Conservation (phyloP, 1,139 yeast species). For the Protomyces gravidus region DNA sequence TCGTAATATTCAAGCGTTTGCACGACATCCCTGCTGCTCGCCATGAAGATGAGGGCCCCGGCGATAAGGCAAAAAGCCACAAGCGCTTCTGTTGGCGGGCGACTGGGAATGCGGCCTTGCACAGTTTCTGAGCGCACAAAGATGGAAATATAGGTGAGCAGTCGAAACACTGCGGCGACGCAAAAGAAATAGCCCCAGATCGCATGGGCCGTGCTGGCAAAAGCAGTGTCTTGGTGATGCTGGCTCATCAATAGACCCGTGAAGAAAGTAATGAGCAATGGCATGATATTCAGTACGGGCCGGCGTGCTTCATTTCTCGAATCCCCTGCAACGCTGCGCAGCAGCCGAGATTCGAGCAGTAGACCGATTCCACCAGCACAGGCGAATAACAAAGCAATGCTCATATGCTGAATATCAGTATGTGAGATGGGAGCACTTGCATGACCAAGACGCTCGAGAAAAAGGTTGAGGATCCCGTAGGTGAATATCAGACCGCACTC, state of each 20-base stretch:
- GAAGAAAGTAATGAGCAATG: slow-evolving; percentile 88
- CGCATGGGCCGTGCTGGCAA: slow-evolving; percentile 72
- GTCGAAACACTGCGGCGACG: slow-evolving; percentile 70
- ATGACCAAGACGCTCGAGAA: slow-evolving; percentile 79
- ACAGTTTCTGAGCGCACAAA: slow-evolving; percentile 49
- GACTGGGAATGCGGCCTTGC: slow-evolving; percentile 46
- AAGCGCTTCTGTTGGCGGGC: slow-evolving; percentile 80
- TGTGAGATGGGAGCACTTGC: slow-evolving; percentile 78
- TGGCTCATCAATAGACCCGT: slow-evolving; percentile 95
- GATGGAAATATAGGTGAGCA: slow-evolving; percentile 60
- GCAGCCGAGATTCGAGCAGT: slow-evolving; percentile 60
- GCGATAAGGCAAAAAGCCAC: slow-evolving; percentile 71
- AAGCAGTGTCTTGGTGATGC: slow-evolving; percentile 75
- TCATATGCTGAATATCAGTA: slow-evolving; percentile 89
- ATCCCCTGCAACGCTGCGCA: too few species aligned
- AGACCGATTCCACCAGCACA: slow-evolving; percentile 93
- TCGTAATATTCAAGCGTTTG: slow-evolving; percentile 82
- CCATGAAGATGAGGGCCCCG: slow-evolving; percentile 91
- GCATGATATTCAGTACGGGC: slow-evolving; percentile 68
- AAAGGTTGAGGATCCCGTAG: slow-evolving; percentile 83
- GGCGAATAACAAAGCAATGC: slow-evolving; percentile 88
- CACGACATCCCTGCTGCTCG: slow-evolving; percentile 79
- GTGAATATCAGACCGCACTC: slow-evolving; percentile 75
- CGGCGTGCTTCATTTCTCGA: slow-evolving; percentile 22
- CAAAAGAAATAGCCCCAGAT: slow-evolving; percentile 90